Percentiles rank a stretch among this genome's conserved stretches.
Evolutionary conservation across 2,329 filamentous ascomycete species (phyloP).

Genomic region (Colletotrichum truncatum): DNA sequence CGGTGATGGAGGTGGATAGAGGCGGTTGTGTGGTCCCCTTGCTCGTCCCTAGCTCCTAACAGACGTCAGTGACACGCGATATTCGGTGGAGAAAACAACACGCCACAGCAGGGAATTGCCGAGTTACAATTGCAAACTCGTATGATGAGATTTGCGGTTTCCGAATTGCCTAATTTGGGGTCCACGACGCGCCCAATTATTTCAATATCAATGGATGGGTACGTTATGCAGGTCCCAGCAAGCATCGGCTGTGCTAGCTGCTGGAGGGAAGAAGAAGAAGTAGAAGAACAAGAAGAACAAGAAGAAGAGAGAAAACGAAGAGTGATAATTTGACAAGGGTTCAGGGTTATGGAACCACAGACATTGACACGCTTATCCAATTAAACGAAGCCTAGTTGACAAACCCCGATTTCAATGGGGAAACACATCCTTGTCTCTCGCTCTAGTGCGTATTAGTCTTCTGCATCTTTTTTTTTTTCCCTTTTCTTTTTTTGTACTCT

Average conservation of each 20-base stretch:
- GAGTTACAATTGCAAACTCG: slow-evolving; percentile 27
- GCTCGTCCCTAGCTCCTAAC: slow-evolving; percentile 13
- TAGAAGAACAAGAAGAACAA: too few species aligned
- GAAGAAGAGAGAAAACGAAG: slow-evolving; percentile 2
- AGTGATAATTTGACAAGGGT: not conserved
- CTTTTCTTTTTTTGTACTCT: too few species aligned
- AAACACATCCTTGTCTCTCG: not conserved
- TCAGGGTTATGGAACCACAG: not conserved
- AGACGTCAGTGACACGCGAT: slow-evolving; percentile 28
- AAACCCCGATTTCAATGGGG: not conserved
- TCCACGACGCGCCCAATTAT: not conserved
- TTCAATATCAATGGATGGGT: not conserved
- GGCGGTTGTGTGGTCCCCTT: not conserved
- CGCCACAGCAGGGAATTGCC: slow-evolving; percentile 26
- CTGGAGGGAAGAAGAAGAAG: not conserved
- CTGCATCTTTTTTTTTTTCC: not conserved
- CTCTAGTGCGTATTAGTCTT: too few species aligned
- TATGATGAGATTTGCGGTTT: slow-evolving; percentile 26
- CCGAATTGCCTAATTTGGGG: not conserved
- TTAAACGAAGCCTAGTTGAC: not conserved
- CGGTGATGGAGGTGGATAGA: slow-evolving; percentile 3
- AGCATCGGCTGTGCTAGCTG: not conserved
- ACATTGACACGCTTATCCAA: slow-evolving; percentile 5
- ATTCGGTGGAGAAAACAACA: slow-evolving; percentile 11
- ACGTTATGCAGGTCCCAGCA: not conserved